Percentiles rank a stretch among this genome's conserved stretches.
phyloP scores from a whole-genome alignment of 768 basidiomycete species.

The Boletus sensibilis region DNA sequence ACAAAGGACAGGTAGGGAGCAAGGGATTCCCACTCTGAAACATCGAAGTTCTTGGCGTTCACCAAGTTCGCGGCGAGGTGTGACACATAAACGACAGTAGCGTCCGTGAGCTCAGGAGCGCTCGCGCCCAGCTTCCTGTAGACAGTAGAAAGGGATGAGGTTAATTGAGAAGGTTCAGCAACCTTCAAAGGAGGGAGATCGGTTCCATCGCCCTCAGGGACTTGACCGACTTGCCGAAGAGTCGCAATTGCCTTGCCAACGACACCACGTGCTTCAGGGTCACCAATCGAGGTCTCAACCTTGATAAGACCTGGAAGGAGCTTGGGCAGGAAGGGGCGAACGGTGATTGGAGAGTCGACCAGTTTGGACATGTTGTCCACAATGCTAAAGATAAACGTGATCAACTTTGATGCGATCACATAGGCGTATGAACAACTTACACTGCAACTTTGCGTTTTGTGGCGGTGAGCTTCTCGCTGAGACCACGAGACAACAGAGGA shows the following conservation, averaged over 20 bases:
- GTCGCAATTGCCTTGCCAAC: constrained; percentile 91
- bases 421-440: constrained; percentile 44
- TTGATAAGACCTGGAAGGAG: constrained; percentile 95
- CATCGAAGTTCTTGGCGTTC: constrained; percentile 90
- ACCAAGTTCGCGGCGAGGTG: constrained; percentile 82
- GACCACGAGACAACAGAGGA: constrained; percentile 90
- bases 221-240: constrained; percentile 91
- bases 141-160: constrained; percentile 63
- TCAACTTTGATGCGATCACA: constrained; percentile 18
- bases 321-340: constrained; percentile 95
- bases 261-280: constrained; percentile 96
- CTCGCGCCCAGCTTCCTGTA: constrained; percentile 82
- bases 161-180: constrained; percentile 66
- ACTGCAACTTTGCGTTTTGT: constrained; percentile 98
- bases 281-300: constrained; percentile 91
- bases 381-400: constrained; percentile 53
- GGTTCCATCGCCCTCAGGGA: constrained; percentile 84
- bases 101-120: constrained; percentile 56
- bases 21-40: constrained; percentile 82
- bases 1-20: constrained; percentile 73
- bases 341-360: constrained; percentile 91
- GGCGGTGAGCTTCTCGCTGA: constrained; percentile 90
- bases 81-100: constrained; percentile 66
- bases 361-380: constrained; percentile 99
- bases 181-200: constrained; percentile 84